Evolutionary conservation across 1,284 basidiomycete species (phyloP), one percentile per base, ranked within the genome.

Genomic region (Phellopilus nigrolimitatus): DNA sequence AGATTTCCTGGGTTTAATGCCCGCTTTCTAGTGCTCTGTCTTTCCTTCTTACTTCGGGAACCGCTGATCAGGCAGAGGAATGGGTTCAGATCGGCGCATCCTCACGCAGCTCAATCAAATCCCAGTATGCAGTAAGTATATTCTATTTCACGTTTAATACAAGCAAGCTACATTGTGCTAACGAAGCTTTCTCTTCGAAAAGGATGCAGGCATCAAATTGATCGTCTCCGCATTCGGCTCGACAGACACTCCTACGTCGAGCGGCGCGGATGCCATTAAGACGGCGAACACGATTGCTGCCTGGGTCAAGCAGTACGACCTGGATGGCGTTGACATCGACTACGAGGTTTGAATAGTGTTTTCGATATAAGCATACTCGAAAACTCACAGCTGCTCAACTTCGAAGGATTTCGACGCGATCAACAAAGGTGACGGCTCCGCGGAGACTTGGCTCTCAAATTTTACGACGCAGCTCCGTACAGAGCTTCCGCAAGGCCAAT

Each of bases 251-350:
- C 80, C 80, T 4, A 79, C 77, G 8, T 65, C 70, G 4, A 64
- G 62, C 0, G 68, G 69, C 10, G 64, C 66, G 4, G 65, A 78
- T 49, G 62, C 75, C 1, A 60, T 66, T 17, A 55, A 47, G 5
- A 66, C 68, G 5, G 78, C 76, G 0, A 66, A 74, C 56, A 71
- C 64, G 4, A 68, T 80, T 64, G 74, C 74, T 8, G 63, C 64
- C 2, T 78, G 71, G 70, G 75, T 78, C 42, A 73, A 68, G 54
- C 47, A 73, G 40, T 74, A 72, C 56, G 66, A 68, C 19, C 62
- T 82, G n/a, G 73, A 82, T 55, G 80, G 79, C 33, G 64, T 81
- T 34, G 79, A 82, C 46, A 69, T 82, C 38, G 78, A 82, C 57
- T 75, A 75, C 57, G 72, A 75, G 65, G 73, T 72, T n/a, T 15